These are phyloP conservation scores for Acanthamoeba healyi DNA, from an alignment of 208 protist species.

Conservation along the genomic window DNA sequence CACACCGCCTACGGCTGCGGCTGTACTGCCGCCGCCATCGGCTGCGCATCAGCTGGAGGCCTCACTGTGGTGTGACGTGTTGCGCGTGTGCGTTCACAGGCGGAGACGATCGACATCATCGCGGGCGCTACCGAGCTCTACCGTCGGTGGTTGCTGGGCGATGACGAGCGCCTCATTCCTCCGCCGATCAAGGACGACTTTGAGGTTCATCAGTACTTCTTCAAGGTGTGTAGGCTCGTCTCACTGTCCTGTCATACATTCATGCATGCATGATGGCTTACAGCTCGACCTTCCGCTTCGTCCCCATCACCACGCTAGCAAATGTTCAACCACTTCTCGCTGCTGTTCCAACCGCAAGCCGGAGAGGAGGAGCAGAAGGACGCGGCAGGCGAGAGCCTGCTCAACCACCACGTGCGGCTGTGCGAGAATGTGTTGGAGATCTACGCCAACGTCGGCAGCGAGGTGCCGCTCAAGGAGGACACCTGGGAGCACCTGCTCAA, in stretches of 20 bases:
- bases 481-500: slow-evolving; percentile 68
- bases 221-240: too few species aligned
- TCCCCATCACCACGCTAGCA: too few species aligned
- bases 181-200: slow-evolving; percentile 49
- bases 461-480: slow-evolving; percentile 54
- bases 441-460: slow-evolving; percentile 35
- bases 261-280: too few species aligned
- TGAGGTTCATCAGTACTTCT: slow-evolving; percentile 62
- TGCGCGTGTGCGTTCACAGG: neutral
- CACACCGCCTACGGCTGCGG: too few species aligned
- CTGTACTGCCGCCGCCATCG: too few species aligned
- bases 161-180: slow-evolving; percentile 26
- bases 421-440: slow-evolving; percentile 57
- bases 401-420: slow-evolving; percentile 58
- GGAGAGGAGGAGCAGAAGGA: slow-evolving; percentile 34
- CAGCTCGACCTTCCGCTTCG: too few species aligned
- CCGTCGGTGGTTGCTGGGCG: slow-evolving; percentile 15
- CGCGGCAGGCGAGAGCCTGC: neutral
- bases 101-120: slow-evolving; percentile 42
- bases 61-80: too few species aligned
- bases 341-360: slow-evolving; percentile 54
- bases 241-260: too few species aligned
- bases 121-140: slow-evolving; percentile 67
- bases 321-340: slow-evolving; percentile 70
- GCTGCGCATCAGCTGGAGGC: too few species aligned